phyloP scores from a whole-genome alignment of 345 rosid genomes.

The Carallia brachiata region DNA sequence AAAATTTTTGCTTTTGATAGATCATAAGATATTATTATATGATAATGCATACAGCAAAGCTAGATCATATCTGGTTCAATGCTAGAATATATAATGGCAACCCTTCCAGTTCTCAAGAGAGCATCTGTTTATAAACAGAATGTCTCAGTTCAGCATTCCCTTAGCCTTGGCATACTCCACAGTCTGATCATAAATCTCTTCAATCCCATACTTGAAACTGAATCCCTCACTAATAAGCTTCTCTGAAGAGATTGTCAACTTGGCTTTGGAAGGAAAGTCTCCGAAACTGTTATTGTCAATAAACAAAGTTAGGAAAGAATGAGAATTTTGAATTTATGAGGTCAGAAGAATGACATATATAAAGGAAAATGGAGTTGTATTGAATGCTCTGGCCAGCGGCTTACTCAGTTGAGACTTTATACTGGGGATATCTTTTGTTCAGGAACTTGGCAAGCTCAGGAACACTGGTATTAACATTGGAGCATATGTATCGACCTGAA shows the following conservation, averaged over 20 bases:
- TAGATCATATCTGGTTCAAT: no score
- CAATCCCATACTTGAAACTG: conserved; percentile 59
- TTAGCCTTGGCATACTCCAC: conserved; percentile 49
- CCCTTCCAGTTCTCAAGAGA: no score
- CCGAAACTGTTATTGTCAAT: conserved; percentile 49
- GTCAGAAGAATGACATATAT: no score
- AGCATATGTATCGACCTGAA: conserved; percentile 76
- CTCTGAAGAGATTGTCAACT: conserved; percentile 60
- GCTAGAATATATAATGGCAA: no score
- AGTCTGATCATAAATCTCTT: conserved; percentile 72
- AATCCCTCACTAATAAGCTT: conserved; percentile 74
- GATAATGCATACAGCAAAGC: no score
- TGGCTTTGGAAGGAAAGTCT: conserved; percentile 56
- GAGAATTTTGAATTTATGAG: not conserved
- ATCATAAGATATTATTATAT: no score
- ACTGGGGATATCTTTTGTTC: conserved; percentile 57
- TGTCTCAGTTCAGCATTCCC: conserved; percentile 40
- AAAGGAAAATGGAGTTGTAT: not conserved
- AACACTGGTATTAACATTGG: conserved; percentile 61
- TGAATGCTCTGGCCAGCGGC: conserved; percentile 5
- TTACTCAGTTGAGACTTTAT: conserved; percentile 67
- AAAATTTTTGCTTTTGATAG: no score
- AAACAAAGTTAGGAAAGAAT: not conserved
- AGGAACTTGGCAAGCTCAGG: conserved; percentile 65
- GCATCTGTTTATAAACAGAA: no score